Conservation (phyloP, 106 monocot genomes). For the Cymbidium sinense region DNA sequence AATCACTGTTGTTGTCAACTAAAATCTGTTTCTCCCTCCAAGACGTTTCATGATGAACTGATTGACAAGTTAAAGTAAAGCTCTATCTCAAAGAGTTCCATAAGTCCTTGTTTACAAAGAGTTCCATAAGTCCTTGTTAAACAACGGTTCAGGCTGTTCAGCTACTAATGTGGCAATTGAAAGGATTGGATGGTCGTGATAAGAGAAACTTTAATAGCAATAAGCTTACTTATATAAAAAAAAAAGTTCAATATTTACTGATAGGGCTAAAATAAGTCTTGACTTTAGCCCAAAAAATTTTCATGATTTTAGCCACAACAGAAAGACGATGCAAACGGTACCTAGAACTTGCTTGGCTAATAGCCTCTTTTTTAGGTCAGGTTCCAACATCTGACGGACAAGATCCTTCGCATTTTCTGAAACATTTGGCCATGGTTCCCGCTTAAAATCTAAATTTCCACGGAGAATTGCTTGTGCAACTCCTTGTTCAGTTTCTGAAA, state of each 20-base stretch:
- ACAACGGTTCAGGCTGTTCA: neutral
- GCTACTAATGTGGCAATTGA: neutral
- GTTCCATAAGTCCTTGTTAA: neutral
- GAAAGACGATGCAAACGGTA: slow-evolving; percentile 24
- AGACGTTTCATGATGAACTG: neutral
- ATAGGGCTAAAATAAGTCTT: neutral
- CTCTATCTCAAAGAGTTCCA: neutral
- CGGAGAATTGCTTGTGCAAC: slow-evolving; percentile 98
- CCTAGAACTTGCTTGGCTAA: slow-evolving; percentile 97
- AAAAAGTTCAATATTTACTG: neutral
- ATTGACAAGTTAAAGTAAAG: neutral
- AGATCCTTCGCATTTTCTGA: slow-evolving; percentile 91
- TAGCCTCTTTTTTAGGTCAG: slow-evolving; percentile 77
- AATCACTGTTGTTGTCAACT: neutral
- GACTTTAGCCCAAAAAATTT: neutral
- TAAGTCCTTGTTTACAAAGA: neutral
- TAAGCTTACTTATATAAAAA: neutral
- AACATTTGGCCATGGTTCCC: slow-evolving; percentile 96
- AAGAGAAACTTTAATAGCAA: neutral
- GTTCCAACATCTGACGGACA: slow-evolving; percentile 82
- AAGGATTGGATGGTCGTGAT: neutral
- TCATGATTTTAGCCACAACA: neutral
- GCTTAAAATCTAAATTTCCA: slow-evolving; percentile 91
- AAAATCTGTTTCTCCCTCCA: neutral
- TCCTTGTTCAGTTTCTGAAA: slow-evolving; percentile 95